phyloP scores from a whole-genome alignment of 257 asterid genomes.

The Nicotiana attenuata region DNA sequence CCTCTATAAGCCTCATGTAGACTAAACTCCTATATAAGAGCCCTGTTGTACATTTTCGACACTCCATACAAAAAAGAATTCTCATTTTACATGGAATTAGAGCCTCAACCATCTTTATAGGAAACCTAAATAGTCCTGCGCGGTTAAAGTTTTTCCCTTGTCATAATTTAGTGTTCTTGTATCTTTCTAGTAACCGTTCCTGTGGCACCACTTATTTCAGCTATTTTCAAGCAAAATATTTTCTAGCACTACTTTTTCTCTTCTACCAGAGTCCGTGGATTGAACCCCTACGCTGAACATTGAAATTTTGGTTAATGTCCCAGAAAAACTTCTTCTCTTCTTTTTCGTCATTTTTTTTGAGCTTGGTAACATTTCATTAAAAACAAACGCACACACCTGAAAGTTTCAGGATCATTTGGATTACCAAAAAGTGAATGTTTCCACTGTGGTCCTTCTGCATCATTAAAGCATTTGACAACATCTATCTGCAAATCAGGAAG shows the following conservation, averaged over 20 bases:
- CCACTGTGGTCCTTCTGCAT: conserved; percentile 88
- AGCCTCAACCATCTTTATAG: neutral
- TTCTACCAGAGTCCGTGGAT: neutral
- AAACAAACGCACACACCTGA: conserved; percentile 32
- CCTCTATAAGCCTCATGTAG: neutral
- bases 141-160: neutral
- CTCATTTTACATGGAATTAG: neutral
- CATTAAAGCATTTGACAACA: conserved; percentile 87
- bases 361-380: neutral
- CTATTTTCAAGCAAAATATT: neutral
- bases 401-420: conserved; percentile 92
- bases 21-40: neutral
- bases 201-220: neutral
- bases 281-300: neutral
- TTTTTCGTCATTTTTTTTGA: neutral
- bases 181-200: neutral
- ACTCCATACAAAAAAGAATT: neutral
- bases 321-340: neutral
- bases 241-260: neutral
- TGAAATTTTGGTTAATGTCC: neutral
- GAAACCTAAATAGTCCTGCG: neutral
- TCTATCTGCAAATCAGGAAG: conserved; percentile 45
- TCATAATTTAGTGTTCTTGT: neutral
- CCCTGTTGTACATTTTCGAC: neutral
- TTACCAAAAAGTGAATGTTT: conserved; percentile 93